phyloP scores from a whole-genome alignment of 768 basidiomycete species.

The Lactarius akahatsu region DNA sequence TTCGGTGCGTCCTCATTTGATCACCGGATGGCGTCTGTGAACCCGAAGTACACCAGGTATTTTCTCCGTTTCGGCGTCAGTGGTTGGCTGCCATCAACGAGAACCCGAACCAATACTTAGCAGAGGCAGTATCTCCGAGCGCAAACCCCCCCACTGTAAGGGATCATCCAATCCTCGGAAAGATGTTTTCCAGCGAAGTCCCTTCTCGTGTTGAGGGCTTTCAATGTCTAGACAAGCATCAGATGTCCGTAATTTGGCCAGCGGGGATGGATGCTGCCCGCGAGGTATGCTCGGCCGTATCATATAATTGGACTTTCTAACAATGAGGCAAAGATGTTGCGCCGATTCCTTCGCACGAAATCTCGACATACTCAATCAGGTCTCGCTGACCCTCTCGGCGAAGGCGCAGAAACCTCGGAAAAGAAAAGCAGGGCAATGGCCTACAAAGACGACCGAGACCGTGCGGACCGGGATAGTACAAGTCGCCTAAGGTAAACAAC shows the following conservation, averaged over 20 bases:
- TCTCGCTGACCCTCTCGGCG: slow-evolving; percentile 55
- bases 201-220: slow-evolving; percentile 69
- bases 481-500: slow-evolving; percentile 62
- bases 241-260: slow-evolving; percentile 72
- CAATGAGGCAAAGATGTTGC: slow-evolving; percentile 52
- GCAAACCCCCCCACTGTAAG: slow-evolving; percentile 54
- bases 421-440: slow-evolving; percentile 48
- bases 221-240: slow-evolving; percentile 53
- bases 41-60: slow-evolving; percentile 48
- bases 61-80: slow-evolving; percentile 66
- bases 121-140: slow-evolving; percentile 50
- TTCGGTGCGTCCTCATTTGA: slow-evolving; percentile 44
- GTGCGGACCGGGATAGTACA: slow-evolving; percentile 72
- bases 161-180: slow-evolving; percentile 43
- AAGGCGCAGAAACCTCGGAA: slow-evolving; percentile 46
- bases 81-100: slow-evolving; percentile 63
- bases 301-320: slow-evolving; percentile 4
- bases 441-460: slow-evolving; percentile 69
- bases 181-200: slow-evolving; percentile 57
- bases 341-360: slow-evolving; percentile 69
- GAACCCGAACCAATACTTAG: slow-evolving; percentile 49
- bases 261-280: slow-evolving; percentile 69
- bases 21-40: background rate
- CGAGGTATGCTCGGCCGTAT: slow-evolving; percentile 44
- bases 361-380: slow-evolving; percentile 61